phyloP scores from a whole-genome alignment of 2,329 filamentous ascomycete species.

The Didymella glomerata region DNA sequence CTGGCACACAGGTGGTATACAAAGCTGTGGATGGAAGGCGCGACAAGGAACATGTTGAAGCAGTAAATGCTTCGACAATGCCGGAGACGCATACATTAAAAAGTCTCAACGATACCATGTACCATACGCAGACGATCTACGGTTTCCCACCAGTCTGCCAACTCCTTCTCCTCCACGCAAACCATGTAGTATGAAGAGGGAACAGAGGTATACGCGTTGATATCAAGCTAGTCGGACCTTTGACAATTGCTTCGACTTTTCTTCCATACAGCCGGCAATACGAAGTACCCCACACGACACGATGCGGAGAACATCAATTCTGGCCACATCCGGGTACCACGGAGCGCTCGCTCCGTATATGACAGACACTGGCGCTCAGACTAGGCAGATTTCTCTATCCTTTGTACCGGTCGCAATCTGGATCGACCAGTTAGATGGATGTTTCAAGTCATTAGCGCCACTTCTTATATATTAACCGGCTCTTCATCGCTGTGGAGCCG shows the following conservation, averaged over 20 bases:
- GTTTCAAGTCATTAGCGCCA: background rate
- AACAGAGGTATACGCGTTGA: background rate
- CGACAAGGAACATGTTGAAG: slow-evolving; percentile 48
- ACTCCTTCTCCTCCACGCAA: background rate
- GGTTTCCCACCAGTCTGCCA: background rate
- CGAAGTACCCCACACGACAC: background rate
- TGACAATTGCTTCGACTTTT: background rate
- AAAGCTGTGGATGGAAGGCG: slow-evolving; percentile 55
- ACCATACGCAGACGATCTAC: slow-evolving; percentile 3
- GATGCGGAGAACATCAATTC: background rate
- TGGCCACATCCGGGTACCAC: slow-evolving; percentile 2
- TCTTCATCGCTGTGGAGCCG: background rate
- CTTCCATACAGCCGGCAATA: background rate
- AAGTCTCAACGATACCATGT: background rate
- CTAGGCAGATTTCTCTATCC: slow-evolving; percentile 8
- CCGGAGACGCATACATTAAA: background rate
- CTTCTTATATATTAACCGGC: slow-evolving; percentile 13
- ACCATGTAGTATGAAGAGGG: no score
- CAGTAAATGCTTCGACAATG: background rate
- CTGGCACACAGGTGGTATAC: slow-evolving; percentile 49
- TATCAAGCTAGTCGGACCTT: background rate
- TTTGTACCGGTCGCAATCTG: slow-evolving; percentile 15
- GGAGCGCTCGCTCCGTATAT: slow-evolving; percentile 12
- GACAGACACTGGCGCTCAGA: background rate
- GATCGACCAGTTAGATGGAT: slow-evolving; percentile 6